Conservation (phyloP, 129 eudicot genomes). For the Pulicaria dysenterica region DNA sequence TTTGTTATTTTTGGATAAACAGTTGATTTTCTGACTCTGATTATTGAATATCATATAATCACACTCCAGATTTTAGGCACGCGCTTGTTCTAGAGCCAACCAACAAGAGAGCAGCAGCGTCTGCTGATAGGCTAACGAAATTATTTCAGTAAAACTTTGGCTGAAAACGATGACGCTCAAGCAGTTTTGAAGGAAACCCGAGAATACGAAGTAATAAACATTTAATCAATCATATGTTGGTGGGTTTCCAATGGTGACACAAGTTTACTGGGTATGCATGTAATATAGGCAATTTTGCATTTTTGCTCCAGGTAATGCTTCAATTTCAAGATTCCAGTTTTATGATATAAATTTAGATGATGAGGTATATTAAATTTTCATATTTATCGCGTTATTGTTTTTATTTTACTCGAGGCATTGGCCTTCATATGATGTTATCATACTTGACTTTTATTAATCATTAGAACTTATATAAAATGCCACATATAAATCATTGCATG, state of each 20-base stretch:
- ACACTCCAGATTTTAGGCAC: conserved; percentile 70
- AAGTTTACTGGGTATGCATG: too few relatives aligned
- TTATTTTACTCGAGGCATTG: too few relatives aligned
- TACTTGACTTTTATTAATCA: too few relatives aligned
- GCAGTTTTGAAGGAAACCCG: conserved; percentile 23
- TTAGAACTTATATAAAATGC: too few relatives aligned
- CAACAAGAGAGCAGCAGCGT: conserved; percentile 73
- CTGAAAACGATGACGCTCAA: conserved; percentile 2
- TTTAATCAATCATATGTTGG: conserved; percentile 17
- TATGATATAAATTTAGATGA: too few relatives aligned
- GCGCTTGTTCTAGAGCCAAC: conserved; percentile 95
- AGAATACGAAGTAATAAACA: background rate
- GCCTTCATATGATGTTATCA: too few relatives aligned
- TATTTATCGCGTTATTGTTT: too few relatives aligned
- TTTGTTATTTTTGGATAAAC: background rate
- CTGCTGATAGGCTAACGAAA: conserved; percentile 65
- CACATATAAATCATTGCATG: too few relatives aligned
- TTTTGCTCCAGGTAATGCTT: too few relatives aligned
- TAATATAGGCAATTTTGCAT: too few relatives aligned
- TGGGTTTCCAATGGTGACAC: background rate
- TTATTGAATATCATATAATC: background rate
- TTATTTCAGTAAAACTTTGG: conserved; percentile 51
- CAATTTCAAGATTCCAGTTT: too few relatives aligned
- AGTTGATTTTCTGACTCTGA: background rate
- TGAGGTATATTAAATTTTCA: too few relatives aligned